Evolutionary conservation across 495 filamentous ascomycete genomes (phyloP).

Genomic region (Alectoria sarmentosa): DNA sequence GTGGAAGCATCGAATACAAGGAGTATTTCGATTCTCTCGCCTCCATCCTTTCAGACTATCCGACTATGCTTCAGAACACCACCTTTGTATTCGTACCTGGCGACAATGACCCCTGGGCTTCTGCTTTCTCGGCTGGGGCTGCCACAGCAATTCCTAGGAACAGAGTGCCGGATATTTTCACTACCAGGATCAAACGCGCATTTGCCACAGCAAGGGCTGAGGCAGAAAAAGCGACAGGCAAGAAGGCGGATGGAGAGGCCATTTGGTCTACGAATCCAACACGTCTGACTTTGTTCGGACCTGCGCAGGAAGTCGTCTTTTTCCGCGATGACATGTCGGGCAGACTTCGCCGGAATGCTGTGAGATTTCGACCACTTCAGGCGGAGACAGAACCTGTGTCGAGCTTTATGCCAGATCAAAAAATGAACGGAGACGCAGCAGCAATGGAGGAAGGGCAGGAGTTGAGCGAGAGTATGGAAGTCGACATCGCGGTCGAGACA

Average conservation of each 20-base stretch:
- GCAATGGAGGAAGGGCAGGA: constrained; percentile 26
- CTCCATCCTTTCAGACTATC: constrained; percentile 75
- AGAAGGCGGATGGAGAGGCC: constrained; percentile 56
- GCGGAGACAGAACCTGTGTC: constrained; percentile 21
- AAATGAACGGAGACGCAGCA: constrained; percentile 23
- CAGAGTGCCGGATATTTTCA: constrained; percentile 77
- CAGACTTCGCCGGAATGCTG: constrained; percentile 63
- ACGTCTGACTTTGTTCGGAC: constrained; percentile 73
- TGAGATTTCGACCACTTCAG: constrained; percentile 42
- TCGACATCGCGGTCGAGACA: constrained; percentile 32
- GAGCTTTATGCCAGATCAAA: not conserved
- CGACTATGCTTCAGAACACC: constrained; percentile 65
- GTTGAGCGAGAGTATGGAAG: constrained; percentile 37
- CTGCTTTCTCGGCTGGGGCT: constrained; percentile 78
- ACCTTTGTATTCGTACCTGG: constrained; percentile 91
- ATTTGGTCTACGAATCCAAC: constrained; percentile 85
- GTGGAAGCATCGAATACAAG: constrained; percentile 84
- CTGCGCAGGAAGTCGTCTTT: constrained; percentile 75
- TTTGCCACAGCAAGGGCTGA: constrained; percentile 72
- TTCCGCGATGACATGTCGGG: constrained; percentile 79
- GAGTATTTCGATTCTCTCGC: constrained; percentile 88
- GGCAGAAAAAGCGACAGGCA: constrained; percentile 35
- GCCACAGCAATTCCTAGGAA: constrained; percentile 66
- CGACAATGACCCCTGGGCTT: constrained; percentile 92
- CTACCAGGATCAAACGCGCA: constrained; percentile 68